Evolutionary conservation across 257 asterid genomes (phyloP), one percentile per base, ranked within the genome.

Genomic region (Capsicum pubescens): DNA sequence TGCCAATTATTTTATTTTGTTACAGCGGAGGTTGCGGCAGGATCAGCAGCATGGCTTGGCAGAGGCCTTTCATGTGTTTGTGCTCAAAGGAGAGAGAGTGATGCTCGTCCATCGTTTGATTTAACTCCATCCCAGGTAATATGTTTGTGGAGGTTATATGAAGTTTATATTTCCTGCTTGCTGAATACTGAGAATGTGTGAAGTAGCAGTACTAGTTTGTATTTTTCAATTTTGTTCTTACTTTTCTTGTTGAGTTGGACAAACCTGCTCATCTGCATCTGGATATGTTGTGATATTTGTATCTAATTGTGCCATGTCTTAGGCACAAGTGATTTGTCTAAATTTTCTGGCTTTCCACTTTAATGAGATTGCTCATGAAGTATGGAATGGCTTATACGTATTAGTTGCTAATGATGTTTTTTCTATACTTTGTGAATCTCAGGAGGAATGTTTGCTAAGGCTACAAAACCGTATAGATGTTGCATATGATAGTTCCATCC

Each of bases 11-110:
- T 83, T 83, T 89, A 72, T 87, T 90, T 84, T 89, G 86, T 87
- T 86, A 86, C 92, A 89, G 94, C 87, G 84, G 98, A 92, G 92
- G 94, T 90, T 87, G 95, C 92, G 83, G 97, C 97, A 85, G 99
- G 99, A 89, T 93, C 99, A 74, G 98, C 98, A 82, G 99, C 99
- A 26, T 97, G 99, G 99, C 92, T 95, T 83, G 98, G 99, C 83
- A 93, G 90, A 89, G 97, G 99, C 82, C 93, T 97, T 84, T 94
- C 99, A 10, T 97, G 99, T 85, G 99, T 97, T 82, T 95, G 99
- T 89, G 98, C 88, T 90, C 97, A 97, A 85, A 91, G 98, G 88
- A 90, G 97, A 83, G 99, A 95, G 86, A 90, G 97, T 82, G 98
- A 97, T 91, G 93, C 91, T 79, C 97, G 97, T 56, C 98, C 93